These are phyloP conservation scores for Agarophyton chilense DNA, from an alignment of 23 red algal species.

Conservation along the genomic window DNA sequence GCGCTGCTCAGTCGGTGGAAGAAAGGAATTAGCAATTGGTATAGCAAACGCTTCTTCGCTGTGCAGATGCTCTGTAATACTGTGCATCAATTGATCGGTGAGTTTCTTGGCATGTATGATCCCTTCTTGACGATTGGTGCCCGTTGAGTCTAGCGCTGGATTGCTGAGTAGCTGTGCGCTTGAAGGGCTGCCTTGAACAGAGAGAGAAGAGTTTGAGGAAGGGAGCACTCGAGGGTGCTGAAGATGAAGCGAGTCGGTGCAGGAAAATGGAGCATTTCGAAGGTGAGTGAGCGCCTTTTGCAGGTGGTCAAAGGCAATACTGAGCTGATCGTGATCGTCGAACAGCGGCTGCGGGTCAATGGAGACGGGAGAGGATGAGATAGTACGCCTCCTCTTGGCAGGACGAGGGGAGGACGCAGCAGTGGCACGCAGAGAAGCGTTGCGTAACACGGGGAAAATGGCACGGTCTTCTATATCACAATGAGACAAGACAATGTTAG, in stretches of 20 bases:
- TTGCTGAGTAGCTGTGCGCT: neutral
- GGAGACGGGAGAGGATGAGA: constrained; percentile 8
- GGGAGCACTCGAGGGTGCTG: neutral
- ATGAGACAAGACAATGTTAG: constrained; percentile 13
- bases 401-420: neutral
- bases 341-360: neutral
- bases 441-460: constrained; percentile 27
- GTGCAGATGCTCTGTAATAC: constrained; percentile 17
- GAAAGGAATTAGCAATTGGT: neutral
- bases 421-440: neutral
- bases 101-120: neutral
- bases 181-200: no score
- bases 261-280: neutral
- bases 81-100: neutral
- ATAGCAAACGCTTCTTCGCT: constrained; percentile 17
- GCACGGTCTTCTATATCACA: constrained; percentile 19
- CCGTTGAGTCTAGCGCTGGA: neutral
- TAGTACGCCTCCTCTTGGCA: neutral
- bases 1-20: constrained; percentile 7
- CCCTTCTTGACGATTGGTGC: constrained; percentile 21
- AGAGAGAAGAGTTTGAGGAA: no score
- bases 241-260: neutral
- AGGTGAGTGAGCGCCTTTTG: neutral
- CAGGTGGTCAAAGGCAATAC: neutral
- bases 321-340: constrained; percentile 10